Evolutionary conservation across 768 basidiomycete genomes (phyloP).

Genomic region (Gautieria morchelliformis): DNA sequence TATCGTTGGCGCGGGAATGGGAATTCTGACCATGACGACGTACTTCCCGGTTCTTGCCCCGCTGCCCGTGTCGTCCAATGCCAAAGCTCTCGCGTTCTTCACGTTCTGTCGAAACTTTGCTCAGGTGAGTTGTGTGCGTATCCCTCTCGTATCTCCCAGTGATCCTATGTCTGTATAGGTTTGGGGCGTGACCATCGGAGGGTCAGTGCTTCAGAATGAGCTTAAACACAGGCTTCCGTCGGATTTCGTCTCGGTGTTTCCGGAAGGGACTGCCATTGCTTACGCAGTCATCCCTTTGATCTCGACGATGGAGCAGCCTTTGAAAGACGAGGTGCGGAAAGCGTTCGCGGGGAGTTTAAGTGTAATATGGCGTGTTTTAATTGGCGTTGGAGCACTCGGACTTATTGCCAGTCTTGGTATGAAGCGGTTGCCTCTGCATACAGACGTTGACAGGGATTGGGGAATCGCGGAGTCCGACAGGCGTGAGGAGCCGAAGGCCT

Average conservation of each 20-base stretch:
- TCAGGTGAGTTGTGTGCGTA: conserved; percentile 16
- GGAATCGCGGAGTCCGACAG: conserved; percentile 16
- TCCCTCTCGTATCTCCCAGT: background rate
- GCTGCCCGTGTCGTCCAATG: conserved; percentile 29
- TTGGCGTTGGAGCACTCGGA: conserved; percentile 21
- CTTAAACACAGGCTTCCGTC: conserved; percentile 21
- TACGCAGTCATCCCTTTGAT: conserved; percentile 22
- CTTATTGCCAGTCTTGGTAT: conserved; percentile 23
- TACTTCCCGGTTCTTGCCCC: conserved; percentile 42
- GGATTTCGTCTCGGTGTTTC: conserved; percentile 16
- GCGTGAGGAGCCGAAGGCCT: background rate
- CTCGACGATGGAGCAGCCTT: conserved; percentile 15
- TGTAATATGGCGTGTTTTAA: conserved; percentile 23
- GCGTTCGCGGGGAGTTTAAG: conserved; percentile 23
- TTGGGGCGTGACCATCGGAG: conserved; percentile 25
- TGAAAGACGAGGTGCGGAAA: conserved; percentile 17
- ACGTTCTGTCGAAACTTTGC: conserved; percentile 29
- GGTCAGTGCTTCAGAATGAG: conserved; percentile 26
- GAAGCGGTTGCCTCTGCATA: conserved; percentile 25
- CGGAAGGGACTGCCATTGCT: conserved; percentile 16
- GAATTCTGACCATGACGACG: conserved; percentile 15
- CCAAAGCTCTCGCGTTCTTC: conserved; percentile 36
- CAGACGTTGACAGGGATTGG: conserved; percentile 22
- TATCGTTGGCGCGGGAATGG: conserved; percentile 18
- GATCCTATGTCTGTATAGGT: conserved; percentile 13